Percentiles rank a stretch among this genome's conserved stretches.
Conservation (phyloP, 805 yeast species). For the Barnettozyma californica region DNA sequence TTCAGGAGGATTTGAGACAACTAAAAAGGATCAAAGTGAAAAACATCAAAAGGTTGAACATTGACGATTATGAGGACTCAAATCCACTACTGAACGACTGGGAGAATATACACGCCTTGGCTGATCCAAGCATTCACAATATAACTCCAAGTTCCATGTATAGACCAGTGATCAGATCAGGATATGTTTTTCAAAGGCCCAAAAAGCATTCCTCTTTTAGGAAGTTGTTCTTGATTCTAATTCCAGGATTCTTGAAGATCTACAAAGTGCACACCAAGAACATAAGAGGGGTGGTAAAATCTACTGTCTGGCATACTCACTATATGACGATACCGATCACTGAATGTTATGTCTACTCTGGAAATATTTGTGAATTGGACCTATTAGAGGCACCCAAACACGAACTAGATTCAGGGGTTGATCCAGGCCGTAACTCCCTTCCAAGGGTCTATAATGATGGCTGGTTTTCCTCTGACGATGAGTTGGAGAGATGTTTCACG, state of each 20-base stretch:
- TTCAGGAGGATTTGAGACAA: slow-evolving; percentile 34
- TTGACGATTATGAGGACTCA: slow-evolving; percentile 55
- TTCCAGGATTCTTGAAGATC: slow-evolving; percentile 64
- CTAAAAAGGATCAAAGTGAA: slow-evolving; percentile 33
- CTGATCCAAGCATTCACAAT: slow-evolving; percentile 50
- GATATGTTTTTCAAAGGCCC: slow-evolving; percentile 63
- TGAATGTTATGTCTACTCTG: slow-evolving; percentile 74
- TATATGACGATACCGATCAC: slow-evolving; percentile 56
- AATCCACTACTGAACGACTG: slow-evolving; percentile 41
- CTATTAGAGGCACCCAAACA: slow-evolving; percentile 39
- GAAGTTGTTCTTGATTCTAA: slow-evolving; percentile 54
- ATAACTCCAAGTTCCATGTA: slow-evolving; percentile 55
- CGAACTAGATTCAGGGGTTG: slow-evolving; percentile 36
- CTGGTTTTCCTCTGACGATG: slow-evolving; percentile 77
- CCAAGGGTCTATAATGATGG: slow-evolving; percentile 82
- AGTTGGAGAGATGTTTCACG: slow-evolving; percentile 69
- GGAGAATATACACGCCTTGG: slow-evolving; percentile 46
- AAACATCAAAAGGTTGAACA: slow-evolving; percentile 43
- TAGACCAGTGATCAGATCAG: slow-evolving; percentile 56
- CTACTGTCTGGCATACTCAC: slow-evolving; percentile 45
- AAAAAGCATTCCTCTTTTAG: slow-evolving; percentile 64
- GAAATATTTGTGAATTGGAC: slow-evolving; percentile 52
- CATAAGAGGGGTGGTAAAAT: slow-evolving; percentile 38
- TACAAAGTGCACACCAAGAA: slow-evolving; percentile 48
- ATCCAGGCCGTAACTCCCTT: slow-evolving; percentile 51